These are phyloP conservation scores for Thalassiosira ordinaria DNA, from an alignment of 352 stramenopile genomes.

Conservation along the genomic window DNA sequence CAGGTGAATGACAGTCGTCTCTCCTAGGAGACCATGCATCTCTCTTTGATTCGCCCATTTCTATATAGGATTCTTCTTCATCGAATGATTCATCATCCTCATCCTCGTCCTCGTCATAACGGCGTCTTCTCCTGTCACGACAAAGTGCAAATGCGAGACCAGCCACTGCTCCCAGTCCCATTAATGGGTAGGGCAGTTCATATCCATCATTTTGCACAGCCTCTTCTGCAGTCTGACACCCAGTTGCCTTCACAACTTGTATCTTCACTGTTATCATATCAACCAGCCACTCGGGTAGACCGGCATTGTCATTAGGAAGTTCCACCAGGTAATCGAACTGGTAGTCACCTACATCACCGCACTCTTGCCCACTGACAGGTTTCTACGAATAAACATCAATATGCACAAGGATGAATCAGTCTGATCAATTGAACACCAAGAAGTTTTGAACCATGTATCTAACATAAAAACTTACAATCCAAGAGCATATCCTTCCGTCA, in stretches of 20 bases:
- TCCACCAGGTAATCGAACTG: constrained; percentile 1
- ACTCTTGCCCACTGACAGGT: background rate
- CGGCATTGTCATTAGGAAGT: constrained; percentile 10
- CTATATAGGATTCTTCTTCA: background rate
- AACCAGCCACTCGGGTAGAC: background rate
- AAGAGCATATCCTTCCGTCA: background rate
- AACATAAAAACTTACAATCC: background rate
- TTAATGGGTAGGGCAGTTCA: background rate
- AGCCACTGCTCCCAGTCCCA: background rate
- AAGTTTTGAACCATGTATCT: background rate
- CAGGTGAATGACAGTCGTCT: too few relatives aligned
- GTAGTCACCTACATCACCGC: background rate
- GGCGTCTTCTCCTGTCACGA: background rate
- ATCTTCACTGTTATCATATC: background rate
- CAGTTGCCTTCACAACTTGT: background rate
- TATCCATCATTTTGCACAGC: background rate
- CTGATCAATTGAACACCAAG: background rate
- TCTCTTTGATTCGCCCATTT: background rate
- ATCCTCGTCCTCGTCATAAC: background rate
- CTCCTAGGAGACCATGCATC: too few relatives aligned
- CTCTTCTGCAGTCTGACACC: background rate
- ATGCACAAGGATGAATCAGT: background rate
- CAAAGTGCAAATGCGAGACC: background rate
- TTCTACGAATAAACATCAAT: constrained; percentile 1
- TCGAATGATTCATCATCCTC: background rate